phyloP scores from a whole-genome alignment of 1,284 basidiomycete species.

The Puccinia novopanici region DNA sequence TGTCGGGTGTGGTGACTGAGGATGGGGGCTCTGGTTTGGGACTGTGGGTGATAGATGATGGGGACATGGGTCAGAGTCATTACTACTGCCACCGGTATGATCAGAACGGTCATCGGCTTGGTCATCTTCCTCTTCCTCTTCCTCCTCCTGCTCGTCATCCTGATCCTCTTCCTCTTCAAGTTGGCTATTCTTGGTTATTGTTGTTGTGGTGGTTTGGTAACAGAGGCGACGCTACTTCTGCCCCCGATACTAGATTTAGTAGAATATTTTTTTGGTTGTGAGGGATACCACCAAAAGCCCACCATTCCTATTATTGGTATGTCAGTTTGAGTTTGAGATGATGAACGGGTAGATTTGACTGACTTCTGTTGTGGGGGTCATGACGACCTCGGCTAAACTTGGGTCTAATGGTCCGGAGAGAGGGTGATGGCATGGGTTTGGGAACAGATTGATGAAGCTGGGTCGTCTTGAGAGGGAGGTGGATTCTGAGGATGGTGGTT shows the following conservation, averaged over 20 bases:
- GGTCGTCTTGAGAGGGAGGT: not conserved
- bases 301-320: slow-evolving; percentile 35
- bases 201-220: not conserved
- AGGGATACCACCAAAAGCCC: slow-evolving; percentile 30
- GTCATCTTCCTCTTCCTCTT: slow-evolving; percentile 23
- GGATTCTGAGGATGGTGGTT: not conserved
- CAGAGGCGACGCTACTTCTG: not conserved
- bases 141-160: not conserved
- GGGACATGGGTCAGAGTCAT: not conserved
- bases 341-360: not conserved
- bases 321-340: not conserved
- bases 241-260: not conserved
- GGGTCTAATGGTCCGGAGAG: not conserved
- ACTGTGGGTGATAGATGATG: slow-evolving; percentile 4
- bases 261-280: slow-evolving; percentile 16
- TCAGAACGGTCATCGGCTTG: slow-evolving; percentile 38
- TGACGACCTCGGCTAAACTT: slow-evolving; percentile 33
- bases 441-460: slow-evolving; percentile 19
- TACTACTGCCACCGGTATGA: slow-evolving; percentile 29
- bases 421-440: not conserved
- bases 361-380: slow-evolving; percentile 49
- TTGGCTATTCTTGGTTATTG: not conserved
- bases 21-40: slow-evolving; percentile 12
- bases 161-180: not conserved
- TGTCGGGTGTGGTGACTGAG: slow-evolving; percentile 4